These are phyloP conservation scores for Apophysomyces ossiformis DNA, from an alignment of 371 early-diverging fungal species.

Conservation along the genomic window DNA sequence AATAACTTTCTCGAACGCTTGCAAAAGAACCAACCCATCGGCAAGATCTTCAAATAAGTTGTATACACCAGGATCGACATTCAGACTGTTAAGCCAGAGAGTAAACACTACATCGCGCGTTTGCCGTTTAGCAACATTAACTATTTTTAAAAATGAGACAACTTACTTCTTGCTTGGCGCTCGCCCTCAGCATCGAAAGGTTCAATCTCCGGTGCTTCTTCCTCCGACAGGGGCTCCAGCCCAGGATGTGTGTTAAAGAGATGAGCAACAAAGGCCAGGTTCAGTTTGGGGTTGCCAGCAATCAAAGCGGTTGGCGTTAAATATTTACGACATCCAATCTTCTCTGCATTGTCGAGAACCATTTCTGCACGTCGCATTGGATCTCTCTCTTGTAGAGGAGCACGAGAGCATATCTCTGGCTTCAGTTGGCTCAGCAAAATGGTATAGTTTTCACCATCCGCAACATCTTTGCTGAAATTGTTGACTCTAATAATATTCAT, in stretches of 20 bases:
- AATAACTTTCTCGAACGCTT: slow-evolving; percentile 91
- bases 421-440: slow-evolving; percentile 91
- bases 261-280: slow-evolving; percentile 95
- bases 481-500: slow-evolving; percentile 59
- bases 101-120: slow-evolving; percentile 69
- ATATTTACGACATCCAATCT: slow-evolving; percentile 91
- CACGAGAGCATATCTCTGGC: slow-evolving; percentile 79
- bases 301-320: slow-evolving; percentile 92
- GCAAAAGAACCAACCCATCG: slow-evolving; percentile 84
- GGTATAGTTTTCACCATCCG: slow-evolving; percentile 95
- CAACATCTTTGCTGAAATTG: slow-evolving; percentile 93
- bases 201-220: slow-evolving; percentile 88
- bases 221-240: slow-evolving; percentile 85
- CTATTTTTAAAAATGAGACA: background rate
- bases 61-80: slow-evolving; percentile 94
- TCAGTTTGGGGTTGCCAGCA: slow-evolving; percentile 94
- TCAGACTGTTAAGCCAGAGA: slow-evolving; percentile 94
- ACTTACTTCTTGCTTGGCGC: slow-evolving; percentile 88
- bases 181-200: slow-evolving; percentile 89
- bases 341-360: slow-evolving; percentile 90
- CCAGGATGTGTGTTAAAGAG: slow-evolving; percentile 96
- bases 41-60: slow-evolving; percentile 86
- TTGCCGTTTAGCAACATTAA: no score
- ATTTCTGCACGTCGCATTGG: slow-evolving; percentile 83
- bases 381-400: slow-evolving; percentile 83